Evolutionary conservation across 2,329 filamentous ascomycete genomes (phyloP).

Genomic region (Tolypocladium ophioglossoides): DNA sequence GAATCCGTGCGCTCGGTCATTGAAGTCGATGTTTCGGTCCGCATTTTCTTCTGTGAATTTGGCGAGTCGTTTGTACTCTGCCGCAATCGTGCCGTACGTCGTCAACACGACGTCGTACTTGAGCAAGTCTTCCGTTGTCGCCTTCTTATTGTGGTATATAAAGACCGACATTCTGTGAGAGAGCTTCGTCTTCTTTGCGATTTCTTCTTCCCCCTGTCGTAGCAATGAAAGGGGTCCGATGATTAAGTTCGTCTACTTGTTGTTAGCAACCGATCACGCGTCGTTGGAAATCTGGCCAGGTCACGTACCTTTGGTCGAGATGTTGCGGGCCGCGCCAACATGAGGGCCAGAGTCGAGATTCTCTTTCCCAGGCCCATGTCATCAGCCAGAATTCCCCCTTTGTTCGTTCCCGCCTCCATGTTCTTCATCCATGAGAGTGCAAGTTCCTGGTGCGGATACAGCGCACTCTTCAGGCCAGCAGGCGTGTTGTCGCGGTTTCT

Average conservation of each 20-base stretch:
- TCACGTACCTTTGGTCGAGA: slow-evolving; percentile 23
- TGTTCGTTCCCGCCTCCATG: slow-evolving; percentile 68
- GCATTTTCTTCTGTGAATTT: slow-evolving; percentile 38
- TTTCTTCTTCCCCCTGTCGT: slow-evolving; percentile 77
- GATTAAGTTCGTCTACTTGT: slow-evolving; percentile 64
- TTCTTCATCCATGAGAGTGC: slow-evolving; percentile 74
- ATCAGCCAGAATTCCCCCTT: slow-evolving; percentile 83
- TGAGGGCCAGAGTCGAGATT: slow-evolving; percentile 70
- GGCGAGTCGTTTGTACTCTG: slow-evolving; percentile 52
- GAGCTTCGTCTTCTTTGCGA: slow-evolving; percentile 55
- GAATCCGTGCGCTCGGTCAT: slow-evolving; percentile 22
- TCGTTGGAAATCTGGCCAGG: background rate
- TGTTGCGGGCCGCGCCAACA: slow-evolving; percentile 54
- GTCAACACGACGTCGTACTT: slow-evolving; percentile 73
- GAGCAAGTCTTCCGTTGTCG: slow-evolving; percentile 48
- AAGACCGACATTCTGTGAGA: slow-evolving; percentile 51
- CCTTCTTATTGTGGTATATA: slow-evolving; percentile 60
- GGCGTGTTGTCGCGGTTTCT: slow-evolving; percentile 60
- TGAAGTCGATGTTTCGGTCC: slow-evolving; percentile 25
- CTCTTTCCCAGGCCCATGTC: slow-evolving; percentile 94
- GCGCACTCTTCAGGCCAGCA: slow-evolving; percentile 50
- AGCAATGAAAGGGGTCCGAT: slow-evolving; percentile 71
- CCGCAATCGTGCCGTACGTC: slow-evolving; percentile 67
- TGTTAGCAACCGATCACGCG: slow-evolving; percentile 17
- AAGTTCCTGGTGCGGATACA: slow-evolving; percentile 77